Evolutionary conservation across 306 rosid species (phyloP), one percentile per base, ranked within the genome.

Genomic region (Purshia tridentata): DNA sequence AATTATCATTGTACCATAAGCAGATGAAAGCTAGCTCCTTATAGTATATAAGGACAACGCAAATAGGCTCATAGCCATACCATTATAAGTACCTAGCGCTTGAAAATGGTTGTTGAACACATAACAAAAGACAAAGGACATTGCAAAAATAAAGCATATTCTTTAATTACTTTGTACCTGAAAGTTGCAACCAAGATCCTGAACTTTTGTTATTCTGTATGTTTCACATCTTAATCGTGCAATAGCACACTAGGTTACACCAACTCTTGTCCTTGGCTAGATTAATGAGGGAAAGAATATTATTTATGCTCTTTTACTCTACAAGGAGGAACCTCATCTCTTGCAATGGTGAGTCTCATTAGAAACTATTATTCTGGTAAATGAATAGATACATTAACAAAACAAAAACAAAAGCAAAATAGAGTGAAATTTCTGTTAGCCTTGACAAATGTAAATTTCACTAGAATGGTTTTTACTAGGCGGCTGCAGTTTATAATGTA

Each of bases 201-300:
- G 23, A 20, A 44, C 20, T 54, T 70, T 4, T 55, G 29, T 12
- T 19, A 15, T 55, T 53, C 63, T 42, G 23, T 42, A 42, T 55
- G 75, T 70, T 69, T 52, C 65, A 53, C 41, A 69, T 53, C 64
- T 2, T 15, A 69, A 69, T 12, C 15, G 14, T 70, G 13, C 41
- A 70, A 65, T 20, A 13, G 65, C 22, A 54, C 52, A 40, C 0
- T 53, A 2, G 57, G 60, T 53, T 55, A 70, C 52, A 20, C 56
- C 20, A 55, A 15, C 52, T 4, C 40, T 13, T 20, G 53, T 57
- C 3, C 53, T 57, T 71, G 46, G 29, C 45, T 56, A 45, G 53
- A 20, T 44, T 4, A 42, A 15, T 41, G 19, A 42, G 74, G 20
- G 45, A 15, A 54, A 15, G 64, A 42, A 5, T 18, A 9, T 56